Conservation (phyloP, 2,329 filamentous ascomycete species). For the Fusarium pseudonygamai region DNA sequence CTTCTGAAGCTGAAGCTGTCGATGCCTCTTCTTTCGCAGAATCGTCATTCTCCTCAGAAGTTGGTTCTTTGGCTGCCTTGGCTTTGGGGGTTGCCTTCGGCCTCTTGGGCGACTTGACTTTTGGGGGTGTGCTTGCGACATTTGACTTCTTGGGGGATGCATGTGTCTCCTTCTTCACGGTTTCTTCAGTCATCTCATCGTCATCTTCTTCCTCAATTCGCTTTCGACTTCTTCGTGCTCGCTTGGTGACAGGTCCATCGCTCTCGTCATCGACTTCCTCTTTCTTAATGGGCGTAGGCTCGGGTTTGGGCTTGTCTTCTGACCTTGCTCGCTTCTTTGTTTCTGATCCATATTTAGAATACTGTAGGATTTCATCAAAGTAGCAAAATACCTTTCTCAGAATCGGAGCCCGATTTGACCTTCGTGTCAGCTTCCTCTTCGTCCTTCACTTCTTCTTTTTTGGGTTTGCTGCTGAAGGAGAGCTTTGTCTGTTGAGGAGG, state of each 20-base stretch:
- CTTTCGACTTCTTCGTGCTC: slow-evolving; percentile 58
- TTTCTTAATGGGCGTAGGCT: slow-evolving; percentile 38
- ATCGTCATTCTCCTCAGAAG: slow-evolving; percentile 35
- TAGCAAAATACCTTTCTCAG: slow-evolving; percentile 48
- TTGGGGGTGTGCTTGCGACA: slow-evolving; percentile 36
- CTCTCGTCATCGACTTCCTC: slow-evolving; percentile 63
- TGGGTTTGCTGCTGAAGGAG: slow-evolving; percentile 72
- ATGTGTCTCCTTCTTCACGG: slow-evolving; percentile 34
- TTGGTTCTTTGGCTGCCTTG: slow-evolving; percentile 17
- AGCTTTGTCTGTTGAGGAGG: slow-evolving; percentile 80
- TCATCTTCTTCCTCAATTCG: slow-evolving; percentile 63
- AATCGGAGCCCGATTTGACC: slow-evolving; percentile 51
- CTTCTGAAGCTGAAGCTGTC: slow-evolving; percentile 43
- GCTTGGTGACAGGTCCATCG: slow-evolving; percentile 69
- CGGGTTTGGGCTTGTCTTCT: slow-evolving; percentile 19
- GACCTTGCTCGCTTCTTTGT: slow-evolving; percentile 58
- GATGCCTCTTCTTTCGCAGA: slow-evolving; percentile 43
- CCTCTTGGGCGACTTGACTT: slow-evolving; percentile 36
- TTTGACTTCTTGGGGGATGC: slow-evolving; percentile 29
- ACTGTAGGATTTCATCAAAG: neutral
- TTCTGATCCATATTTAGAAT: slow-evolving; percentile 43
- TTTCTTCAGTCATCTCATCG: slow-evolving; percentile 53
- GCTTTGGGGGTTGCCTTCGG: slow-evolving; percentile 25
- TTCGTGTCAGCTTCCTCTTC: slow-evolving; percentile 43
- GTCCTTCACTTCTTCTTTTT: slow-evolving; percentile 49